phyloP scores from a whole-genome alignment of 768 basidiomycete genomes.

The Termitomyces sp. region DNA sequence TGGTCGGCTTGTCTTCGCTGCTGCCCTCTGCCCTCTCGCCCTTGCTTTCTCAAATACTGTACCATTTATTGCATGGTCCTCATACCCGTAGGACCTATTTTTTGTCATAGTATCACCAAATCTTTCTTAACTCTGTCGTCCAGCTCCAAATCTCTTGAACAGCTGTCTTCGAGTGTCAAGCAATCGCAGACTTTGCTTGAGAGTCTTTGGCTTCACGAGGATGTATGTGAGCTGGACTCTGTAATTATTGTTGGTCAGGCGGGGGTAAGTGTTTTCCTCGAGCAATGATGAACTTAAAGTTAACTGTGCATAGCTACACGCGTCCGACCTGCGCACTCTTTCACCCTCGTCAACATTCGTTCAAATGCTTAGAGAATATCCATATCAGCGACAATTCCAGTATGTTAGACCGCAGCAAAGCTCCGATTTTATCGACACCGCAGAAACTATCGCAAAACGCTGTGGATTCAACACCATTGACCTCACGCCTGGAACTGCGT shows the following conservation, averaged over 20 bases:
- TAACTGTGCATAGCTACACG: slow-evolving; percentile 42
- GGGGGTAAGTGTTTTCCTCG: slow-evolving; percentile 43
- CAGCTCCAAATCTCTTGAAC: slow-evolving; percentile 46
- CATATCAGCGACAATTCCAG: slow-evolving; percentile 57
- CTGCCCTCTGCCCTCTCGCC: slow-evolving; percentile 39
- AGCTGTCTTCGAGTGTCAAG: slow-evolving; percentile 26
- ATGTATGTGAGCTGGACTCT: slow-evolving; percentile 59
- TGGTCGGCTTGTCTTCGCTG: slow-evolving; percentile 33
- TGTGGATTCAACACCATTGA: slow-evolving; percentile 49
- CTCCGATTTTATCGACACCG: slow-evolving; percentile 28
- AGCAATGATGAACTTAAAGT: background rate
- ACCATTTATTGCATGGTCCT: slow-evolving; percentile 71
- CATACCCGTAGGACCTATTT: slow-evolving; percentile 40
- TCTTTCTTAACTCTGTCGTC: background rate
- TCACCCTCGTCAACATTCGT: slow-evolving; percentile 45
- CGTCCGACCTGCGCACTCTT: slow-evolving; percentile 67
- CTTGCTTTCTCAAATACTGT: slow-evolving; percentile 56
- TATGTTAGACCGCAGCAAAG: slow-evolving; percentile 37
- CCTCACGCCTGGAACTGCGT: slow-evolving; percentile 27
- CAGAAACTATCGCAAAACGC: slow-evolving; percentile 37
- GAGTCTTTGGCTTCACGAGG: slow-evolving; percentile 34
- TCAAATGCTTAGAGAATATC: slow-evolving; percentile 38
- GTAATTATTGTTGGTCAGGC: slow-evolving; percentile 67
- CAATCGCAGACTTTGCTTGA: slow-evolving; percentile 34
- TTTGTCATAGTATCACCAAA: background rate